These are phyloP conservation scores for Cornus florida DNA, from an alignment of 148 eudicot genomes.

Conservation along the genomic window DNA sequence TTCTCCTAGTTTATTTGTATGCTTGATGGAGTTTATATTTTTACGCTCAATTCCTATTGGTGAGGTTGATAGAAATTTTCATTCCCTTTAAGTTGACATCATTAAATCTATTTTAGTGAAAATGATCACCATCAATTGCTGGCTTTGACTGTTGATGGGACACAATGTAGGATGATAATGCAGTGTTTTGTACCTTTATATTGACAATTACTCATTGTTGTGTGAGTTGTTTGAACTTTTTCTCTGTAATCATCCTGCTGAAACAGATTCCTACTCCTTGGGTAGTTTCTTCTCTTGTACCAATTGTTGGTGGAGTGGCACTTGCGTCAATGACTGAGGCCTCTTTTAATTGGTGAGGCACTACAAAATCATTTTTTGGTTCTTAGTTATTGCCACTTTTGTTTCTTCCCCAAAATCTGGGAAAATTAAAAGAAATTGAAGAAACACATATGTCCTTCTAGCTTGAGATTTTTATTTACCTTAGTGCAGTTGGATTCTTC, in stretches of 20 bases:
- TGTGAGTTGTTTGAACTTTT: not conserved
- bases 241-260: constrained; percentile 5
- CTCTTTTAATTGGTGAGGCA: constrained; percentile 87
- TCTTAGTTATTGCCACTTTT: not conserved
- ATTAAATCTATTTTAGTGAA: not conserved
- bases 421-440: not conserved
- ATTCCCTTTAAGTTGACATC: not conserved
- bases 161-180: not conserved
- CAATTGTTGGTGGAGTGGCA: constrained; percentile 95
- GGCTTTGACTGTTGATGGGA: not conserved
- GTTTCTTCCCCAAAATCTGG: not conserved
- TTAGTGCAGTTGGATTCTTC: not conserved
- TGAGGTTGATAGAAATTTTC: not conserved
- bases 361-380: constrained; percentile 11
- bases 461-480: not conserved
- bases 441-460: not conserved
- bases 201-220: not conserved
- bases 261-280: constrained; percentile 71
- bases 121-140: not conserved
- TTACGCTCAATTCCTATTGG: not conserved
- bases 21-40: not conserved
- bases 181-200: not conserved
- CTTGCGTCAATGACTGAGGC: constrained; percentile 91
- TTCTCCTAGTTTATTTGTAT: not conserved
- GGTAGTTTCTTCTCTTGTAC: constrained; percentile 82